phyloP scores from a whole-genome alignment of 306 rosid genomes.

The Quercus bicolor region DNA sequence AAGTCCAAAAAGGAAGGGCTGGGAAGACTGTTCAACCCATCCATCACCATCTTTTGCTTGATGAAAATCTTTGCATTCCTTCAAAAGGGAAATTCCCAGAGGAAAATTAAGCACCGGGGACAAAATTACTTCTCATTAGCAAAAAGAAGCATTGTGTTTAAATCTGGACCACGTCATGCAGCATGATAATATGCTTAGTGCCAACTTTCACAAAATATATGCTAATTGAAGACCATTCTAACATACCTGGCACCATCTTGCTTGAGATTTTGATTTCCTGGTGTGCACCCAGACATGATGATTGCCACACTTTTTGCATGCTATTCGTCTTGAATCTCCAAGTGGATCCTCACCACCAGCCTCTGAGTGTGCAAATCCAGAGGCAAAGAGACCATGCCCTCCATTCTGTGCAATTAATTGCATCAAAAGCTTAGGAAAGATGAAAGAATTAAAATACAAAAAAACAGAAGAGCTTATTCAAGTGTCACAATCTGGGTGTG shows the following conservation, averaged over 20 bases:
- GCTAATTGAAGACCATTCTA: conserved; percentile 14
- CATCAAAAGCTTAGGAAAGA: conserved; percentile 40
- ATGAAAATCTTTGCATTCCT: conserved; percentile 97
- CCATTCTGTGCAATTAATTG: conserved; percentile 58
- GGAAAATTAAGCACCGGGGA: conserved; percentile 20
- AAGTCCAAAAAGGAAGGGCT: conserved; percentile 83
- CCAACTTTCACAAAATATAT: conserved; percentile 18
- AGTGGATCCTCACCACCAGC: conserved; percentile 68
- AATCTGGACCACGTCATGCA: conserved; percentile 10
- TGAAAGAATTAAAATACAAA: not conserved
- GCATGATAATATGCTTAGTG: not conserved
- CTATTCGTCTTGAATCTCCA: conserved; percentile 75
- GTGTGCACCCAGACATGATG: conserved; percentile 87
- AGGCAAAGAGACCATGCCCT: conserved; percentile 61
- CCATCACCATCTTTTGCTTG: conserved; percentile 99
- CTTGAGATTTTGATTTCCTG: conserved; percentile 71
- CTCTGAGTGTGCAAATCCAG: conserved; percentile 62
- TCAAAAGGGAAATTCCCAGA: conserved; percentile 27
- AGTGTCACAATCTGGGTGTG: not conserved
- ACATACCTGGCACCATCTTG: conserved; percentile 98
- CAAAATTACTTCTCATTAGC: conserved; percentile 2
- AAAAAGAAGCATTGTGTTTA: conserved; percentile 10
- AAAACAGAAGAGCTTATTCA: conserved; percentile 2
- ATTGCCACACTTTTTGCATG: conserved; percentile 80
- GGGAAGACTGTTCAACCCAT: conserved; percentile 97